These are phyloP conservation scores for Sphaceloma murrayae DNA, from an alignment of 2,329 filamentous ascomycete species.

Conservation along the genomic window DNA sequence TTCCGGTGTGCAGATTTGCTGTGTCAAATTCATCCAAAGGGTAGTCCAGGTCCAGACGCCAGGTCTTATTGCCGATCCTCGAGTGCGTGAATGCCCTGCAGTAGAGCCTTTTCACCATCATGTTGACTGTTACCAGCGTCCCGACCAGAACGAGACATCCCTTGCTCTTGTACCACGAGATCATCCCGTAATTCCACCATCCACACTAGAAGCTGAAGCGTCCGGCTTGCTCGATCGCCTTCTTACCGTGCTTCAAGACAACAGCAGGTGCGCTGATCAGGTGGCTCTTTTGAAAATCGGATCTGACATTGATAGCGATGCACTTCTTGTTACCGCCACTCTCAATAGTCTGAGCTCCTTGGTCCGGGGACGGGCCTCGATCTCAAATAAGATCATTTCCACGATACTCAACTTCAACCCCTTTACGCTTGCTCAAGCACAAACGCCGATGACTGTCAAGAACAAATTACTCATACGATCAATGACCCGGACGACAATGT, in stretches of 20 bases:
- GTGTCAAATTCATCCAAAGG: conserved; percentile 93
- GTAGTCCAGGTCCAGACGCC: conserved; percentile 86
- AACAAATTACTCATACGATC: conserved; percentile 77
- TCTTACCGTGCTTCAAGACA: conserved; percentile 74
- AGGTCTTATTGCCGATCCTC: conserved; percentile 69
- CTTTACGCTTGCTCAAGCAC: conserved; percentile 57
- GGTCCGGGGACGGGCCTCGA: conserved; percentile 68
- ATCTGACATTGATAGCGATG: conserved; percentile 52
- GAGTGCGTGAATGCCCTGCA: conserved; percentile 51
- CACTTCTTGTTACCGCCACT: conserved; percentile 79
- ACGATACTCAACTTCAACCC: conserved; percentile 88
- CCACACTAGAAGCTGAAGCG: conserved; percentile 83
- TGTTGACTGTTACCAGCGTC: conserved; percentile 44
- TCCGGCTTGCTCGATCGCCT: conserved; percentile 84
- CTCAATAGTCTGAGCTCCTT: conserved; percentile 79
- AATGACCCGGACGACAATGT: conserved; percentile 86
- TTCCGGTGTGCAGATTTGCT: conserved; percentile 76
- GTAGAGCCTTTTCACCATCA: conserved; percentile 12
- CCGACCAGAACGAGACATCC: conserved; percentile 73
- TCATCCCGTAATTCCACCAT: conserved; percentile 68
- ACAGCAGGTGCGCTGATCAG: conserved; percentile 57
- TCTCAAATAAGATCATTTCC: conserved; percentile 76
- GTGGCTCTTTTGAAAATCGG: not conserved
- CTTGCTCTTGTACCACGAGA: conserved; percentile 74
- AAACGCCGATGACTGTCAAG: conserved; percentile 65